These are phyloP conservation scores for Ottelia alismoides DNA, from an alignment of 106 monocot species.

Conservation along the genomic window DNA sequence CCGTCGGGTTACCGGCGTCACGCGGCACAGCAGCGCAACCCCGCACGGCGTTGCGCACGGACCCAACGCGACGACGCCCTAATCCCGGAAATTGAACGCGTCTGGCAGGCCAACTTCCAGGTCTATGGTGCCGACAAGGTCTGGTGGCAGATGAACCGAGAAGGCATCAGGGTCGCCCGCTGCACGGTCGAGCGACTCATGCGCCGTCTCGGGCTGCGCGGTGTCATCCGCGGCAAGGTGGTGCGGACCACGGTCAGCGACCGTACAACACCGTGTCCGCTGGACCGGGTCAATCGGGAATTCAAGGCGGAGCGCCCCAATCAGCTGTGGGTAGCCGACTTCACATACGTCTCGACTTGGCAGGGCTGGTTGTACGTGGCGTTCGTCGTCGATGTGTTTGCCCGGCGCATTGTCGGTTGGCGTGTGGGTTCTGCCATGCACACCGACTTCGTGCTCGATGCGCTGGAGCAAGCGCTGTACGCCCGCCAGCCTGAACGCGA, in stretches of 20 bases:
- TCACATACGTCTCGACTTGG: not conserved
- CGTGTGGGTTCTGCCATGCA: not conserved
- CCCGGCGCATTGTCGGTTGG: not conserved
- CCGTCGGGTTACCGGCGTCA: not conserved
- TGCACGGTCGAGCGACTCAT: not conserved
- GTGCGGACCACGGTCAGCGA: not conserved
- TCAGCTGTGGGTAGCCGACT: not conserved
- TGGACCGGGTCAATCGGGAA: not conserved
- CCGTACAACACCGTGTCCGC: too few species aligned
- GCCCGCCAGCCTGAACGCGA: not conserved
- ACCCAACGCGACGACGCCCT: not conserved
- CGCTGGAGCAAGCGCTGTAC: not conserved
- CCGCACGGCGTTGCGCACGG: too few species aligned
- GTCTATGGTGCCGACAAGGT: not conserved
- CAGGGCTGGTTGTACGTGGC: not conserved
- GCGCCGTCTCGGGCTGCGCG: too few species aligned
- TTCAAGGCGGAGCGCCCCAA: not conserved
- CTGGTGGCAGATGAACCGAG: not conserved
- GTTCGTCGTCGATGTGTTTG: not conserved
- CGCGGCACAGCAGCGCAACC: not conserved
- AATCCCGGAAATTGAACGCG: not conserved
- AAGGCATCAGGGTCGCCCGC: not conserved
- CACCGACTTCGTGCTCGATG: not conserved
- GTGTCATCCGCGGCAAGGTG: not conserved
- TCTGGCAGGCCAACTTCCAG: not conserved